Conservation (phyloP, 106 monocot species). For the Chionographis japonica region DNA sequence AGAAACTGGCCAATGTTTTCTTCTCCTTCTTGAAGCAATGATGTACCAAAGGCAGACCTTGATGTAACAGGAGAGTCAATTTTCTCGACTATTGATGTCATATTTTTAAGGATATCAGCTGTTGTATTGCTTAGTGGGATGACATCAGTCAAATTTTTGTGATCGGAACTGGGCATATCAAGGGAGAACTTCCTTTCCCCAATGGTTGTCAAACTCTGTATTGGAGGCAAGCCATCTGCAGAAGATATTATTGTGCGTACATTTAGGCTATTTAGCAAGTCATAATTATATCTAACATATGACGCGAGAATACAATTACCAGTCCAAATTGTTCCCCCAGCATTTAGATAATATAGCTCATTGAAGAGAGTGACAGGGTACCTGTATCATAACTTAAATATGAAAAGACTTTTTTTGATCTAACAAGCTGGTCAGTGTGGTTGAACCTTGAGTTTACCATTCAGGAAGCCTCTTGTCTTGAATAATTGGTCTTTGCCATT, state of each 20-base stretch:
- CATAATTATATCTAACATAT: background rate
- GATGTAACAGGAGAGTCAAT: slow-evolving; percentile 46
- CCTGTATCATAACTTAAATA: slow-evolving; percentile 36
- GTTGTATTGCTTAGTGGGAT: slow-evolving; percentile 35
- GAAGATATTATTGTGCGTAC: slow-evolving; percentile 1
- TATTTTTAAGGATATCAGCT: slow-evolving; percentile 51
- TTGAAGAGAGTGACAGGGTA: slow-evolving; percentile 90
- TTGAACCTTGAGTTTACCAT: slow-evolving; percentile 40
- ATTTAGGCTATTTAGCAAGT: background rate
- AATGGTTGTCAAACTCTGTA: slow-evolving; percentile 66
- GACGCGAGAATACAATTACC: slow-evolving; percentile 29
- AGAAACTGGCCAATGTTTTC: slow-evolving; percentile 96
- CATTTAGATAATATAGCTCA: slow-evolving; percentile 97
- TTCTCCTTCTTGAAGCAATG: slow-evolving; percentile 60
- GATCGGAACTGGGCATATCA: slow-evolving; percentile 24
- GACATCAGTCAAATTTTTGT: slow-evolving; percentile 7
- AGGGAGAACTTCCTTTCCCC: slow-evolving; percentile 73
- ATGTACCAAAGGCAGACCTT: slow-evolving; percentile 61
- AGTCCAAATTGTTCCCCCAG: slow-evolving; percentile 96
- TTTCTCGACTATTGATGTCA: slow-evolving; percentile 65
- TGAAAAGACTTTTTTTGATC: background rate
- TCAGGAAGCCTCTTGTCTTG: slow-evolving; percentile 78
- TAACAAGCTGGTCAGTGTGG: background rate
- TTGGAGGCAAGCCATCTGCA: slow-evolving; percentile 74
- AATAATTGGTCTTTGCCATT: slow-evolving; percentile 88